Percentiles rank a stretch among this genome's conserved stretches.
Conservation (phyloP, 768 basidiomycete species). For the Amanita jacksonii region DNA sequence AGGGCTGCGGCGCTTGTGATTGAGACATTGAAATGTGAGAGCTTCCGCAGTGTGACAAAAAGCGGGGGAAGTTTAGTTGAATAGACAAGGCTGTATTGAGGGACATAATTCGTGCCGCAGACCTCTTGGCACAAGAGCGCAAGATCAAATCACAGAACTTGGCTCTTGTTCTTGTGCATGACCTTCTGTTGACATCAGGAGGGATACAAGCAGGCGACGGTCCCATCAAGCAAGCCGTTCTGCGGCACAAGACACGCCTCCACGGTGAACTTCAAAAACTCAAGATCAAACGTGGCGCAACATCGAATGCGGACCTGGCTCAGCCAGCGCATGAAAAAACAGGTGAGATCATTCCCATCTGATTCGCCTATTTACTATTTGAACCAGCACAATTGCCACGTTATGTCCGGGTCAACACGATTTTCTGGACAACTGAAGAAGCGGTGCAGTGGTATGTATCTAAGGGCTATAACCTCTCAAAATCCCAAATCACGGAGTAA, state of each 20-base stretch:
- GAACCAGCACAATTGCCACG: constrained; percentile 61
- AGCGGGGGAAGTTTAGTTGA: constrained; percentile 1
- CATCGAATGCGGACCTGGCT: constrained; percentile 55
- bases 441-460: constrained; percentile 48
- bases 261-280: constrained; percentile 78
- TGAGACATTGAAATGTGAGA: constrained; percentile 90
- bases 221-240: constrained; percentile 77
- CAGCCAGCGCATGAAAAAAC: constrained; percentile 50
- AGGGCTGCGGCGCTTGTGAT: constrained; percentile 82
- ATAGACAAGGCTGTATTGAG: constrained; percentile 71
- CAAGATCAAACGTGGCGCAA: constrained; percentile 68
- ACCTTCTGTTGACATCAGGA: constrained; percentile 72
- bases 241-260: constrained; percentile 85
- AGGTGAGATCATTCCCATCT: constrained; percentile 30
- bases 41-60: constrained; percentile 9
- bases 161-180: constrained; percentile 83
- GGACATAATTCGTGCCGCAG: constrained; percentile 58
- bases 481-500: constrained; percentile 47
- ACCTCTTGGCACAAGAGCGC: constrained; percentile 66
- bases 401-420: constrained; percentile 78
- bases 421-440: constrained; percentile 54
- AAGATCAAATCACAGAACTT: constrained; percentile 71
- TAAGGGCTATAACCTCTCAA: constrained; percentile 44
- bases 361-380: constrained; percentile 9
- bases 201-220: constrained; percentile 83